Evolutionary conservation across 192 early-diverging fungal genomes (phyloP).

Genomic region (Coemansia brasiliensis): DNA sequence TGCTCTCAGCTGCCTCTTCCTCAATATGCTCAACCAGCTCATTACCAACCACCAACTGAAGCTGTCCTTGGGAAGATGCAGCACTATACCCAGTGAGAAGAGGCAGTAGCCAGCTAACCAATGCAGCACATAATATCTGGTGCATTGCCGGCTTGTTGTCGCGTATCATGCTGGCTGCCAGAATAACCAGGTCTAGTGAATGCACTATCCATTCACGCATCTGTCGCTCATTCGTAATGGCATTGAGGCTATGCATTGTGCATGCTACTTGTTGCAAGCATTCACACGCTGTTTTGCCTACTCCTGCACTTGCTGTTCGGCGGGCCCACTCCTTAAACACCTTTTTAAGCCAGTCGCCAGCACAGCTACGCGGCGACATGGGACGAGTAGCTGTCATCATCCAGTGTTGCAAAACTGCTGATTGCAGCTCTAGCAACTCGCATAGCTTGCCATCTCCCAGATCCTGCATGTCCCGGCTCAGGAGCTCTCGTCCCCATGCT

Average conservation of each 20-base stretch:
- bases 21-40: conserved; percentile 26
- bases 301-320: neutral
- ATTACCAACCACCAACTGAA: conserved; percentile 1
- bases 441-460: conserved; percentile 1
- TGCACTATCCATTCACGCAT: conserved; percentile 15
- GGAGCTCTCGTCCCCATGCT: conserved; percentile 7
- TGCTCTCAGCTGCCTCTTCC: neutral
- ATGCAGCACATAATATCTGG: neutral
- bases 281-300: neutral
- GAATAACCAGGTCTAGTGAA: conserved; percentile 34
- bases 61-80: neutral
- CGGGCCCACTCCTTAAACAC: conserved; percentile 32
- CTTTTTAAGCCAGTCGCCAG: conserved; percentile 23
- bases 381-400: neutral
- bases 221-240: neutral
- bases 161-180: conserved; percentile 20
- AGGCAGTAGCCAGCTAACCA: conserved; percentile 30
- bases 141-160: neutral
- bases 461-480: neutral
- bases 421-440: conserved; percentile 6
- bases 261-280: conserved; percentile 17
- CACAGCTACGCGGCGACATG: neutral
- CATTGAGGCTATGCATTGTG: conserved; percentile 4
- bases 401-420: conserved; percentile 20
- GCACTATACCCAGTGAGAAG: conserved; percentile 20